Evolutionary conservation across 2,329 filamentous ascomycete species (phyloP).

Genomic region (Byssothecium circinans): DNA sequence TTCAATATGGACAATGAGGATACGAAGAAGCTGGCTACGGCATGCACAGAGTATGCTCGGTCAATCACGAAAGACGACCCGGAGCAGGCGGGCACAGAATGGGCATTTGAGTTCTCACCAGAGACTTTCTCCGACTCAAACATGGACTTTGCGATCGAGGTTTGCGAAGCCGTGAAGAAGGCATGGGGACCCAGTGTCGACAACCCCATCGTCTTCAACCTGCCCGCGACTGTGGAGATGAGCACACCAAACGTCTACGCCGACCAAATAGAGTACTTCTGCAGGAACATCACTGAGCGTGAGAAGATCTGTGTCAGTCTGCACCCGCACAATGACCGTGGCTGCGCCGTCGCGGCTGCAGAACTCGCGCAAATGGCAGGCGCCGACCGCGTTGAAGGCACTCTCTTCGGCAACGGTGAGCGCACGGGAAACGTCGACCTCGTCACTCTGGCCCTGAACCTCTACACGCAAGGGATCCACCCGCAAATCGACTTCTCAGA

Average conservation of each 20-base stretch:
- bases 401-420: slow-evolving; percentile 92
- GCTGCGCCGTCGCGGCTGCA: slow-evolving; percentile 84
- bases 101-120: slow-evolving; percentile 81
- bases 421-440: slow-evolving; percentile 94
- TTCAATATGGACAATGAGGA: slow-evolving; percentile 86
- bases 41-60: slow-evolving; percentile 82
- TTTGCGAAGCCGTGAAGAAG: slow-evolving; percentile 91
- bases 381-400: slow-evolving; percentile 90
- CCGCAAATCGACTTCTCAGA: slow-evolving; percentile 90
- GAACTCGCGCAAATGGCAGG: slow-evolving; percentile 96
- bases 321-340: slow-evolving; percentile 93
- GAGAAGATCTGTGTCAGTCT: slow-evolving; percentile 87
- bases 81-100: slow-evolving; percentile 59
- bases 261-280: slow-evolving; percentile 96
- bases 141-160: slow-evolving; percentile 76
- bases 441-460: slow-evolving; percentile 86
- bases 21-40: slow-evolving; percentile 77
- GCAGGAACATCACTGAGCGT: slow-evolving; percentile 77
- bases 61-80: slow-evolving; percentile 84
- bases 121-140: slow-evolving; percentile 90
- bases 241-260: slow-evolving; percentile 93
- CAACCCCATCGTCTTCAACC: slow-evolving; percentile 91
- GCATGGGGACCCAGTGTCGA: slow-evolving; percentile 84
- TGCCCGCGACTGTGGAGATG: slow-evolving; percentile 95
- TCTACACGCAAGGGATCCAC: slow-evolving; percentile 90